These are phyloP conservation scores for Pichia cabralensis DNA, from an alignment of 805 yeast genomes.

Conservation along the genomic window DNA sequence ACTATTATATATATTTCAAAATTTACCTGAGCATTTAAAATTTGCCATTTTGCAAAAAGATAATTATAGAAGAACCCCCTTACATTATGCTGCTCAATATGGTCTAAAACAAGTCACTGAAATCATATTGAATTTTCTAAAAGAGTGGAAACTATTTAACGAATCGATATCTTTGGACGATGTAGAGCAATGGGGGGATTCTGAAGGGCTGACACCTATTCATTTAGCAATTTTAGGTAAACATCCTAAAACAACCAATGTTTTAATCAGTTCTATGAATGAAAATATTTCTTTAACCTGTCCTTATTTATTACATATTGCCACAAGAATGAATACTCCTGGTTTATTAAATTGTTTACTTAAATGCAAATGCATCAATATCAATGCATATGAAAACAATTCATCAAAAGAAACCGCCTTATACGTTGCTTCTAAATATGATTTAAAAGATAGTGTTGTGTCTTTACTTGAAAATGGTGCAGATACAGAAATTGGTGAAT, in stretches of 20 bases:
- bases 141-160: conserved; percentile 51
- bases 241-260: conserved; percentile 67
- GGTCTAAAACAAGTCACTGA: conserved; percentile 61
- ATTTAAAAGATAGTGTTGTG: conserved; percentile 42
- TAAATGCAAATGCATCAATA: conserved; percentile 46
- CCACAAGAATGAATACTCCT: conserved; percentile 55
- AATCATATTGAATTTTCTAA: conserved; percentile 45
- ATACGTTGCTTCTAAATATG: conserved; percentile 67
- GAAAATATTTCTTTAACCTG: conserved; percentile 32
- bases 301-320: conserved; percentile 53
- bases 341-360: conserved; percentile 46
- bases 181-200: conserved; percentile 56
- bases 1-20: conserved; percentile 46
- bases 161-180: conserved; percentile 45
- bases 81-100: conserved; percentile 83
- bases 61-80: conserved; percentile 70
- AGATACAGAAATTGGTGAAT: conserved; percentile 64
- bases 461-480: conserved; percentile 52
- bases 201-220: conserved; percentile 71
- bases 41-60: conserved; percentile 57
- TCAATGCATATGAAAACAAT: conserved; percentile 46
- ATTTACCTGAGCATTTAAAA: conserved; percentile 44
- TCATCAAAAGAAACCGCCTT: conserved; percentile 70
- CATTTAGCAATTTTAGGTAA: conserved; percentile 76
- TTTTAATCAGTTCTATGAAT: conserved; percentile 39